These are phyloP conservation scores for Macroventuria anomochaeta DNA, from an alignment of 2,329 filamentous ascomycete genomes.

Conservation along the genomic window DNA sequence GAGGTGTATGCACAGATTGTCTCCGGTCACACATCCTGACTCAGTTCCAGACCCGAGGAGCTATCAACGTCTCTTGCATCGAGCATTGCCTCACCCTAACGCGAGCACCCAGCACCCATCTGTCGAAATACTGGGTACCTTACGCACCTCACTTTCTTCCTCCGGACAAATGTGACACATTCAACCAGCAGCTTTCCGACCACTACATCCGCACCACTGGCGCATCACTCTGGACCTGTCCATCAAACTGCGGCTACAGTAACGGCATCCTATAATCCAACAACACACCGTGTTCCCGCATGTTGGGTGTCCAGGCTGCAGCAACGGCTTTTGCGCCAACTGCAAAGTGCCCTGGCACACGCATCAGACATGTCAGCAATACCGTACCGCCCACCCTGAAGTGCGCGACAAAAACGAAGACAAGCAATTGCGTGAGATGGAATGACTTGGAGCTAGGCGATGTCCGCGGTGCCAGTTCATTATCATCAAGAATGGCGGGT, in stretches of 20 bases:
- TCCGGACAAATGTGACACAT: background rate
- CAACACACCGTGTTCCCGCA: background rate
- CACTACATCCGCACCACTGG: background rate
- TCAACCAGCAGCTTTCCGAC: background rate
- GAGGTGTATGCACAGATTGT: background rate
- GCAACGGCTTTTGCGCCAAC: background rate
- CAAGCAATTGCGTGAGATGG: background rate
- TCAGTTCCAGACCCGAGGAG: conserved; percentile 1
- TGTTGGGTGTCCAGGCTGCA: conserved; percentile 2
- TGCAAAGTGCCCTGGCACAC: background rate
- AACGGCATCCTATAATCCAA: background rate
- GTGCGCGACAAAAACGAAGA: background rate
- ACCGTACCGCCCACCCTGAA: background rate
- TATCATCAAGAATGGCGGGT: conserved; percentile 2
- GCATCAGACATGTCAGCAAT: conserved; percentile 1
- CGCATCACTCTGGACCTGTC: background rate
- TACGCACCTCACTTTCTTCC: background rate
- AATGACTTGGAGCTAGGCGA: background rate
- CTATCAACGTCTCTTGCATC: conserved; percentile 2
- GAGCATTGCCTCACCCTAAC: background rate
- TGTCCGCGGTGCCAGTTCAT: conserved; percentile 10
- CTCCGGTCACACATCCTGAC: background rate
- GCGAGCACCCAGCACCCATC: background rate
- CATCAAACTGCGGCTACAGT: background rate
- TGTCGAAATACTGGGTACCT: background rate